phyloP scores from a whole-genome alignment of 495 filamentous ascomycete species.

The Penicillium cosmopolitanum region DNA sequence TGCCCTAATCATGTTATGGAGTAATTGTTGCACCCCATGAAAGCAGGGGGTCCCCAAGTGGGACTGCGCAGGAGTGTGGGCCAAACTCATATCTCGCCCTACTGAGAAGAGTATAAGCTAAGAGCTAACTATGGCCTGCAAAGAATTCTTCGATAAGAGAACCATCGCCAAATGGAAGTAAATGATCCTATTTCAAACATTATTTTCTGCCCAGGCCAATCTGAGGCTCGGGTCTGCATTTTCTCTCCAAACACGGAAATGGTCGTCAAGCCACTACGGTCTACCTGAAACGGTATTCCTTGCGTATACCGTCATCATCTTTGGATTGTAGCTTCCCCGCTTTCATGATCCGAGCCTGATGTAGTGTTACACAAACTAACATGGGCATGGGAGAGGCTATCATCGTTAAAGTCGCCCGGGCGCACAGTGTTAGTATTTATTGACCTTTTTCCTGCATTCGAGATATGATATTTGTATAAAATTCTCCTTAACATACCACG shows the following conservation, averaged over 20 bases:
- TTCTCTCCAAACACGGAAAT: slow-evolving; percentile 35
- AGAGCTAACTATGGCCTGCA: not conserved
- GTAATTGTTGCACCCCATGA: not conserved
- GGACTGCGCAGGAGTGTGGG: not conserved
- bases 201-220: not conserved
- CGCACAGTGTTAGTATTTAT: not conserved
- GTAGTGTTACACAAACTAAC: slow-evolving; percentile 8
- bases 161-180: not conserved
- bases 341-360: slow-evolving; percentile 11
- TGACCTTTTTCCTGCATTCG: not conserved
- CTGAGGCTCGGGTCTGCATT: slow-evolving; percentile 19
- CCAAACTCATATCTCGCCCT: not conserved
- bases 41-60: not conserved
- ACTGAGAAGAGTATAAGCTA: not conserved
- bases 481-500: too few relatives aligned
- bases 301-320: slow-evolving; percentile 15
- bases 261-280: slow-evolving; percentile 18
- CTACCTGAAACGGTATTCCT: slow-evolving; percentile 25
- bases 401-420: not conserved
- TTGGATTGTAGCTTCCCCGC: slow-evolving; percentile 26
- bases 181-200: not conserved
- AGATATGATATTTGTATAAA: not conserved
- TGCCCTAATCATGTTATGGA: not conserved
- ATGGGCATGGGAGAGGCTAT: not conserved
- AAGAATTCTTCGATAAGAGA: not conserved